Evolutionary conservation across 2,329 filamentous ascomycete genomes (phyloP).

Genomic region (Ceratocystis cacaofunesta): DNA sequence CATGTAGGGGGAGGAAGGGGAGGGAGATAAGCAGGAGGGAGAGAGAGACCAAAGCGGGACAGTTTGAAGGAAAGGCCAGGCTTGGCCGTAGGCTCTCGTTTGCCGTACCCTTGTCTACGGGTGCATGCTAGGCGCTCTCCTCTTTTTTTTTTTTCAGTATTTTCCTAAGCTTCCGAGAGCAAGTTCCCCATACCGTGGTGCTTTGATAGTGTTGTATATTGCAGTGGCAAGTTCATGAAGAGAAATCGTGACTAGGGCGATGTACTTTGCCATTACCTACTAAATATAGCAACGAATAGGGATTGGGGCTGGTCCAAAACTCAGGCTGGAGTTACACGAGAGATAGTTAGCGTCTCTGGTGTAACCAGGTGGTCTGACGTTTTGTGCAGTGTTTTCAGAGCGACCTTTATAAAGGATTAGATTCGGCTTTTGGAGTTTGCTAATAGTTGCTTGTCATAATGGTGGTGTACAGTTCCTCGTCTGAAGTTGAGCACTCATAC

Average conservation of each 20-base stretch:
- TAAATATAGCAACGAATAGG: neutral
- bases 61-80: too few relatives aligned
- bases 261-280: neutral
- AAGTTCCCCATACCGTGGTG: neutral
- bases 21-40: neutral
- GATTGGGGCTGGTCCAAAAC: neutral
- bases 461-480: neutral
- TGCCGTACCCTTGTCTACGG: neutral
- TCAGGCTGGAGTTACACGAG: neutral
- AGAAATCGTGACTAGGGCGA: neutral
- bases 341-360: neutral
- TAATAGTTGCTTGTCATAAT: conserved; percentile 3
- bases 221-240: neutral
- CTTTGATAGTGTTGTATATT: neutral
- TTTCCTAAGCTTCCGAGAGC: neutral
- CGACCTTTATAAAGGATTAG: neutral
- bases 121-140: neutral
- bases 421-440: neutral
- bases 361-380: neutral
- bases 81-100: neutral
- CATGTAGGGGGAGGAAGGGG: neutral
- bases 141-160: neutral
- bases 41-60: neutral
- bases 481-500: neutral
- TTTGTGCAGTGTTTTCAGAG: neutral